Conservation (phyloP, 1,139 yeast species). For the Geotrichum bryndzae region DNA sequence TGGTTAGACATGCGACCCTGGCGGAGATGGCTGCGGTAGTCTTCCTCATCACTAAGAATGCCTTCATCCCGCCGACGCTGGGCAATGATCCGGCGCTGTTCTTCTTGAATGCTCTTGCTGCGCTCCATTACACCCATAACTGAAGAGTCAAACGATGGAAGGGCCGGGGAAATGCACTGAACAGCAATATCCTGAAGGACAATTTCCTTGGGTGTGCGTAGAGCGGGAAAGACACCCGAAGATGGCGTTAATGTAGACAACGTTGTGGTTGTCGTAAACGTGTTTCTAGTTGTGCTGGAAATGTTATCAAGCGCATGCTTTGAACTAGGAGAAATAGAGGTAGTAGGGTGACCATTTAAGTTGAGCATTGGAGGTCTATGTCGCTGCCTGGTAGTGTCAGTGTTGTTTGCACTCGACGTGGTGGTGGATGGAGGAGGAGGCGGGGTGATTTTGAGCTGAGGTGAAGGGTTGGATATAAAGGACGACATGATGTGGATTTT, state of each 20-base stretch:
- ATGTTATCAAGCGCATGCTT: conserved; percentile 3
- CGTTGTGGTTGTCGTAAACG: conserved; percentile 13
- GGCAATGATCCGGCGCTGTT: conserved; percentile 35
- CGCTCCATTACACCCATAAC: conserved; percentile 17
- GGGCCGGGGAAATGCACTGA: conserved; percentile 40
- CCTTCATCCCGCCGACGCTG: conserved; percentile 20
- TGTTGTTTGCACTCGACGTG: not conserved
- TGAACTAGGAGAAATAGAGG: not conserved
- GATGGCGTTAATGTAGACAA: conserved; percentile 12
- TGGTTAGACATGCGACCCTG: conserved; percentile 1
- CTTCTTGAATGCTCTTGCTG: conserved; percentile 28
- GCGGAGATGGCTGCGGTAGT: conserved; percentile 1
- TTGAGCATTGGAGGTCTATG: conserved; percentile 19
- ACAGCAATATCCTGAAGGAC: conserved; percentile 33
- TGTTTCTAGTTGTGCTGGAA: conserved; percentile 7
- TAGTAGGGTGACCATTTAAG: conserved; percentile 4
- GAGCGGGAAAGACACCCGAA: conserved; percentile 14
- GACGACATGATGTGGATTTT: not conserved
- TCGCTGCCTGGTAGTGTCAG: conserved; percentile 1
- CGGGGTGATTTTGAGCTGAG: not conserved
- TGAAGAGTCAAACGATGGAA: conserved; percentile 28
- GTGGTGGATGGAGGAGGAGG: not conserved
- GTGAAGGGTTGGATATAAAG: not conserved
- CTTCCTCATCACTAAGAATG: conserved; percentile 3
- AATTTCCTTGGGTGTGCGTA: conserved; percentile 33